phyloP scores from a whole-genome alignment of 1,139 yeast species.

The Zygosaccharomyces sapae region DNA sequence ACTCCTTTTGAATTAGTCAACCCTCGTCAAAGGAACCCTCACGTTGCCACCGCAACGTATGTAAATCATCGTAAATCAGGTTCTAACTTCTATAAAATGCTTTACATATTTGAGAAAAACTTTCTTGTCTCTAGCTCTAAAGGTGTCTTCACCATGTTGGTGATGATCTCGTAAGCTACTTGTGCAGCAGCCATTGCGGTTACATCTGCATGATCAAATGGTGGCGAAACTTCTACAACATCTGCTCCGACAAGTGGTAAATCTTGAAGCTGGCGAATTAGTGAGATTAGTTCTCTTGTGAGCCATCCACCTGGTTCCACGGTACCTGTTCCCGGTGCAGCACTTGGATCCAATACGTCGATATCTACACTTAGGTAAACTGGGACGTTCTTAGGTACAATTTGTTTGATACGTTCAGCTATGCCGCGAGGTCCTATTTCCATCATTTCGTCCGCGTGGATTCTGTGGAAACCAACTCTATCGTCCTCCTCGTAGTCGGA shows the following conservation, averaged over 20 bases:
- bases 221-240: conserved; percentile 73
- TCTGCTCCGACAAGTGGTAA: conserved; percentile 73
- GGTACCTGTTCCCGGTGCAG: conserved; percentile 81
- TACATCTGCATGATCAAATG: conserved; percentile 66
- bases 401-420: conserved; percentile 45
- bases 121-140: background rate
- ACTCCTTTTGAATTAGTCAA: background rate
- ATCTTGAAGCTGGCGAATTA: conserved; percentile 54
- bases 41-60: background rate
- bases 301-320: conserved; percentile 80
- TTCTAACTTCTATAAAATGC: background rate
- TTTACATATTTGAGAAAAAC: background rate
- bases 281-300: conserved; percentile 66
- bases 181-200: conserved; percentile 78
- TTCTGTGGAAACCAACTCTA: conserved; percentile 57
- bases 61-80: background rate
- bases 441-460: conserved; percentile 69
- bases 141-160: conserved; percentile 58
- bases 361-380: conserved; percentile 72
- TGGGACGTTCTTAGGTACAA: conserved; percentile 54
- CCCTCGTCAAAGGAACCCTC: background rate
- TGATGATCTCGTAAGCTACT: conserved; percentile 62
- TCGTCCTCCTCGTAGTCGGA: conserved; percentile 63
- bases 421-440: conserved; percentile 52
- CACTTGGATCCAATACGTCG: conserved; percentile 77